Conservation (phyloP, 2,329 filamentous ascomycete species). For the Alternaria sp. region DNA sequence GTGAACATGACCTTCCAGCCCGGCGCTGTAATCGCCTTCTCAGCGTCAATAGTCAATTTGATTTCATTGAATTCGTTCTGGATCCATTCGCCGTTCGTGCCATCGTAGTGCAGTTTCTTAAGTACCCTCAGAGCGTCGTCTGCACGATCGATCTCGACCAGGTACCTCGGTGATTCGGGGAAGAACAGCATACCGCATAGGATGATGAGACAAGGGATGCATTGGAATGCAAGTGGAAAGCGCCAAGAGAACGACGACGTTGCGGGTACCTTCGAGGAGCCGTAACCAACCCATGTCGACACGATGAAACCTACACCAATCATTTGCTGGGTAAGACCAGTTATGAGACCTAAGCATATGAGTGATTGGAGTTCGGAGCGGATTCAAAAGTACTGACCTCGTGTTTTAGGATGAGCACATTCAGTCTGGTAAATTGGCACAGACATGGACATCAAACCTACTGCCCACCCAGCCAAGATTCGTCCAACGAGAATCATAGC, state of each 20-base stretch:
- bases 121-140: constrained; percentile 62
- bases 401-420: constrained; percentile 65
- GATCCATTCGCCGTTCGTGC: constrained; percentile 66
- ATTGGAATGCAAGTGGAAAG: constrained; percentile 59
- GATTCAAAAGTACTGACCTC: constrained; percentile 51
- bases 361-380: background rate
- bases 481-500: constrained; percentile 67
- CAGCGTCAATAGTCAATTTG: constrained; percentile 68
- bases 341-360: constrained; percentile 55
- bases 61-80: constrained; percentile 68
- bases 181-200: constrained; percentile 55
- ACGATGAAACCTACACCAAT: constrained; percentile 66
- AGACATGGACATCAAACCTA: constrained; percentile 66
- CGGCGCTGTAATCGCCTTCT: constrained; percentile 62
- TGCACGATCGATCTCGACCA: constrained; percentile 59
- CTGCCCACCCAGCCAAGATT: constrained; percentile 66
- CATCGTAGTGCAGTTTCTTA: constrained; percentile 63
- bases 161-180: constrained; percentile 50
- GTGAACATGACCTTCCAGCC: constrained; percentile 68
- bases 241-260: constrained; percentile 53
- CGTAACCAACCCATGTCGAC: constrained; percentile 63
- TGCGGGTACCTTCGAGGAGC: constrained; percentile 46
- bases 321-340: constrained; percentile 66
- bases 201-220: constrained; percentile 56
- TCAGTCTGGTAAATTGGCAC: constrained; percentile 72